Evolutionary conservation across 164 flowering plant species (phyloP).

Genomic region (Vitis cinerea): DNA sequence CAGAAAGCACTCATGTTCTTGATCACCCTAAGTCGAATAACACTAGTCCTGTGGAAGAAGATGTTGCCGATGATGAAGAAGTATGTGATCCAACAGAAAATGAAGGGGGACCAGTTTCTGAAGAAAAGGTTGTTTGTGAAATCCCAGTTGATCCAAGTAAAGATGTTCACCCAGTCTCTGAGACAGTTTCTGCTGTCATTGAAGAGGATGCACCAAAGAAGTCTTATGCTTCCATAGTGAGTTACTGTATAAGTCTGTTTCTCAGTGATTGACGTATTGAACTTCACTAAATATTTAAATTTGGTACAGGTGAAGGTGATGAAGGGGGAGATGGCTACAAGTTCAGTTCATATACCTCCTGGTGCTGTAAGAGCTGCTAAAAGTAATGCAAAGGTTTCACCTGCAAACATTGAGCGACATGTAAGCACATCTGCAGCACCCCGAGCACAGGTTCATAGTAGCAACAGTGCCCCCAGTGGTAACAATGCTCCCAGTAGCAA

Average conservation of each 20-base stretch:
- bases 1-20: slow-evolving; percentile 13
- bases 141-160: not conserved
- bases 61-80: slow-evolving; percentile 1
- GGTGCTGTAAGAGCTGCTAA: not conserved
- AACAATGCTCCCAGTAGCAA: slow-evolving; percentile 14
- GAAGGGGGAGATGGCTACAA: slow-evolving; percentile 11
- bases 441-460: slow-evolving; percentile 7
- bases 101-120: slow-evolving; percentile 5
- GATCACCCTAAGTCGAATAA: not conserved
- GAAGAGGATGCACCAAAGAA: slow-evolving; percentile 32
- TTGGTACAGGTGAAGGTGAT: slow-evolving; percentile 19
- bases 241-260: slow-evolving; percentile 10
- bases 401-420: slow-evolving; percentile 14
- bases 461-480: slow-evolving; percentile 9
- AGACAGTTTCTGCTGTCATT: slow-evolving; percentile 2
- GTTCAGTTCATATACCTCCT: slow-evolving; percentile 11
- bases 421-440: slow-evolving; percentile 8
- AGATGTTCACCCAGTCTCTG: slow-evolving; percentile 2
- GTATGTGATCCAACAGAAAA: slow-evolving; percentile 7
- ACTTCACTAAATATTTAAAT: not conserved
- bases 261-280: not conserved
- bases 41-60: not conserved
- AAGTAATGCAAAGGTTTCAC: slow-evolving; percentile 5
- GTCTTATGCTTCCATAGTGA: slow-evolving; percentile 46
- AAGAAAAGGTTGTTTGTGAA: slow-evolving; percentile 12